Evolutionary conservation across 257 asterid genomes (phyloP), one percentile per base, ranked within the genome.

Genomic region (Solanum rostratum): DNA sequence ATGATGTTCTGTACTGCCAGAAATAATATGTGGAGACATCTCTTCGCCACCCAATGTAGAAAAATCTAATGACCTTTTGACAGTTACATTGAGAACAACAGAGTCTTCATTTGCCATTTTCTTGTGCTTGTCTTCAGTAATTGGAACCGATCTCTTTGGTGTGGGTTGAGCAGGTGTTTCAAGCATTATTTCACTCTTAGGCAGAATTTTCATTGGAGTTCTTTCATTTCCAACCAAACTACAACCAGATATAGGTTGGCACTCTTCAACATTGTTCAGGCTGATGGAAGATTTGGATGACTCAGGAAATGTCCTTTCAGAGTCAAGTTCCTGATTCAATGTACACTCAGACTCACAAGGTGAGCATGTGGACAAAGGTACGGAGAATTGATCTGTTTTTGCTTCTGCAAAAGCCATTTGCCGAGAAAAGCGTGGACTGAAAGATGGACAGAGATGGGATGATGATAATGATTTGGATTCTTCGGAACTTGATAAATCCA

Each of bases 91-190:
- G 90, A 91, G 29, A 62, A 90, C 90, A 83, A 81, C 86, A 88
- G 84, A 57, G 30, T 74, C 83, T 86, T 92, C 93, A 90, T 87
- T 88, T 59, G 85, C 60, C 54, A 86, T 73, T 20, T 81, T 86
- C 91, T 90, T 93, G 89, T 41, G 86, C 84, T 89, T 91, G 81
- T 88, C 95, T 90, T 94, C 98, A 41, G 91, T 90, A 16, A 93
- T 91, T 54, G 92, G 92, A 49, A 84, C 85, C 20, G 93, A 83
- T 82, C 97, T 94, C 90, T 87, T 86, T 24, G 99, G 98, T 53
- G 98, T 92, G 66, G 89, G 85, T 49, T 88, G 94, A 54, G 86
- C 89, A 85, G 99, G 98, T 73, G 98, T 96, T 82, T 86, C 97
- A 74, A 94, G 90, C 71, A 79, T 53, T 76, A 91, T 50, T 73